Conservation (phyloP, 176 grass and related monocot genomes). For the Bromus sterilis region DNA sequence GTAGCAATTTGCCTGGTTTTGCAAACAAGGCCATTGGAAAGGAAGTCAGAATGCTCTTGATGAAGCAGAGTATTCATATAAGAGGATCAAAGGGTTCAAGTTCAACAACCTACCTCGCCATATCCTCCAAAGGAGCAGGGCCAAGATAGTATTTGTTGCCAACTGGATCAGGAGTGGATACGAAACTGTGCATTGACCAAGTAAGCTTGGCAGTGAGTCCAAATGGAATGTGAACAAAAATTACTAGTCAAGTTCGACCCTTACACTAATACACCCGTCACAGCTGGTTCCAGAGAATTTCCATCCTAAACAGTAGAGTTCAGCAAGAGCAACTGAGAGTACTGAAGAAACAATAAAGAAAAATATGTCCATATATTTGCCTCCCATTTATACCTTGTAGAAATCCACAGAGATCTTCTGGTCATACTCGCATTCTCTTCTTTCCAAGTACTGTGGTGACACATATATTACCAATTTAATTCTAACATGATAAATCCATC, state of each 20-base stretch:
- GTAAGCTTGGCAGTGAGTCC: background rate
- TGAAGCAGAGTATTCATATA: background rate
- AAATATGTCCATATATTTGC: background rate
- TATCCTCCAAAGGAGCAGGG: conserved; percentile 74
- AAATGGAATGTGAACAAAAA: background rate
- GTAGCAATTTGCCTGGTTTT: conserved; percentile 88
- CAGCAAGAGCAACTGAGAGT: background rate
- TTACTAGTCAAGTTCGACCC: background rate
- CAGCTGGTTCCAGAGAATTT: conserved; percentile 43
- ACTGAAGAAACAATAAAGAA: background rate
- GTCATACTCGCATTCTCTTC: conserved; percentile 93
- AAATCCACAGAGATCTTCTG: conserved; percentile 70
- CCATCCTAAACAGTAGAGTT: conserved; percentile 48
- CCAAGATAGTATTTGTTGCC: conserved; percentile 93
- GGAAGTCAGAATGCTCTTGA: conserved; percentile 8
- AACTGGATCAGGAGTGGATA: conserved; percentile 63
- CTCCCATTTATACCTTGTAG: conserved; percentile 48
- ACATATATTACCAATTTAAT: background rate
- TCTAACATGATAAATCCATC: background rate
- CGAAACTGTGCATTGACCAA: conserved; percentile 37
- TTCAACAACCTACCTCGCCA: conserved; percentile 54
- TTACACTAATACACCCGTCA: conserved; percentile 72
- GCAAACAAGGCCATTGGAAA: background rate
- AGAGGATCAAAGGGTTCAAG: background rate
- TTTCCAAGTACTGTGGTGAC: conserved; percentile 74